Evolutionary conservation across 371 early-diverging fungal genomes (phyloP), one percentile per base, ranked within the genome.

Genomic region (Mortierella sp.): DNA sequence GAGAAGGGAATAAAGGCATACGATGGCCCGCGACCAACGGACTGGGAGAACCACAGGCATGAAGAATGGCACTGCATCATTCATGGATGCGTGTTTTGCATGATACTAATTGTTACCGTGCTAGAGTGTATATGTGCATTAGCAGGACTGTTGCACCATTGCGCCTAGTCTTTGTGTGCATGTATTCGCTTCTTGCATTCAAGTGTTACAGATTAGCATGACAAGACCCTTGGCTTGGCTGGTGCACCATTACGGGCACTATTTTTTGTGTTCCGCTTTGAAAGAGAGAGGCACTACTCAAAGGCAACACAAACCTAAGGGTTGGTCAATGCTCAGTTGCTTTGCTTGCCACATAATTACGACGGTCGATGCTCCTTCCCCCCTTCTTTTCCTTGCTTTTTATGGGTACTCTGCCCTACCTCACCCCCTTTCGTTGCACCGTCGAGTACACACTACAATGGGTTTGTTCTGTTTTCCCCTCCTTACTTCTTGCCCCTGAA

Each of bases 331-430:
- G 68, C 68, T 68, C 60, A 44, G 27, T 47, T 21, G 41, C 55
- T 55, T 31, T 49, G 26, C 24, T 34, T 23, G 61, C 48, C 57
- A 52, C 59, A 52, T 51, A 58, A 56, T 52, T 59, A 23, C 64
- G 24, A 32, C 52, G 30, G 70, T 70, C 49, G 70, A 70, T 52
- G 62, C 42, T 70, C 63, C 53, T 50, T 71, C 69, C 69, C 69
- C 69, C 64, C 63, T 46, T 50, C 47, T 50, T 50, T 19, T 17
- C 56, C 24, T 17, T 47, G 57, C 34, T 32, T 57, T 42, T 62
- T 42, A 47, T 47, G 7, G 12, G n/a, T 50, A n/a, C 43, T 49
- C 32, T 26, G 23, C 31, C 27, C 21, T 30, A 43, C 41, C 28
- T 43, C 41, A 24, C 48, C 55, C 41, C 34, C 21, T 56, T 28